Conservation (phyloP, 352 stramenopile genomes). For the Phytophthora rubi region DNA sequence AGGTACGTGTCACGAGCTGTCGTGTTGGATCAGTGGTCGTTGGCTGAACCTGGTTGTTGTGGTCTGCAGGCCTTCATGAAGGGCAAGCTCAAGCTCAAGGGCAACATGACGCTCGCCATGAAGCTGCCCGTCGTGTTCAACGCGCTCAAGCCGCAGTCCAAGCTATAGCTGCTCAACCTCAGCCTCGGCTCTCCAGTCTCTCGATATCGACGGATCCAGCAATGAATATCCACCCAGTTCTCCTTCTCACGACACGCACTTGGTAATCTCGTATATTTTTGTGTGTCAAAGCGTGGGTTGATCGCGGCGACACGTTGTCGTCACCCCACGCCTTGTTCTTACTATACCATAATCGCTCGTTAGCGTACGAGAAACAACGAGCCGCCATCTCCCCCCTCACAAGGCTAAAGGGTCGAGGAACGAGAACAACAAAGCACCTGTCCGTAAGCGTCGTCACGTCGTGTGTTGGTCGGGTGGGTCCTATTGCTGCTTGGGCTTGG, state of each 20-base stretch:
- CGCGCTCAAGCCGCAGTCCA: slow-evolving; percentile 84
- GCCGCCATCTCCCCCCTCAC: slow-evolving; percentile 14
- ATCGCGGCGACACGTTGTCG: slow-evolving; percentile 11
- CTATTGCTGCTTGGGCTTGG: slow-evolving; percentile 69
- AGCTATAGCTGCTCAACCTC: slow-evolving; percentile 52
- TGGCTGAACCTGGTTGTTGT: slow-evolving; percentile 28
- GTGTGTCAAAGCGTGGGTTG: slow-evolving; percentile 12
- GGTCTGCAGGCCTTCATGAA: slow-evolving; percentile 92
- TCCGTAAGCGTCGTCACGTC: slow-evolving; percentile 18
- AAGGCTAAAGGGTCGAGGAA: slow-evolving; percentile 9
- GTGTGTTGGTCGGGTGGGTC: not conserved
- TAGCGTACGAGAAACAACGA: slow-evolving; percentile 27
- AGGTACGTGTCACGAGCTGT: slow-evolving; percentile 27
- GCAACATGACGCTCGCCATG: slow-evolving; percentile 95
- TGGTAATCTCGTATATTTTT: slow-evolving; percentile 38
- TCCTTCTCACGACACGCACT: slow-evolving; percentile 1
- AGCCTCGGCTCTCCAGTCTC: slow-evolving; percentile 6
- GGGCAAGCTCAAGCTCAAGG: slow-evolving; percentile 95
- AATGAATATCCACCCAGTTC: slow-evolving; percentile 8
- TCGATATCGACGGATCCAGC: slow-evolving; percentile 7
- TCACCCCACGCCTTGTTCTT: slow-evolving; percentile 23
- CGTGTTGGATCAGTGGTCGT: not conserved
- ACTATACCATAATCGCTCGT: slow-evolving; percentile 41
- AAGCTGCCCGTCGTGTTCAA: slow-evolving; percentile 94
- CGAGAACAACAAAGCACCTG: slow-evolving; percentile 28